Evolutionary conservation across 176 grass and related monocot genomes (phyloP).

Genomic region (Pharus latifolius): DNA sequence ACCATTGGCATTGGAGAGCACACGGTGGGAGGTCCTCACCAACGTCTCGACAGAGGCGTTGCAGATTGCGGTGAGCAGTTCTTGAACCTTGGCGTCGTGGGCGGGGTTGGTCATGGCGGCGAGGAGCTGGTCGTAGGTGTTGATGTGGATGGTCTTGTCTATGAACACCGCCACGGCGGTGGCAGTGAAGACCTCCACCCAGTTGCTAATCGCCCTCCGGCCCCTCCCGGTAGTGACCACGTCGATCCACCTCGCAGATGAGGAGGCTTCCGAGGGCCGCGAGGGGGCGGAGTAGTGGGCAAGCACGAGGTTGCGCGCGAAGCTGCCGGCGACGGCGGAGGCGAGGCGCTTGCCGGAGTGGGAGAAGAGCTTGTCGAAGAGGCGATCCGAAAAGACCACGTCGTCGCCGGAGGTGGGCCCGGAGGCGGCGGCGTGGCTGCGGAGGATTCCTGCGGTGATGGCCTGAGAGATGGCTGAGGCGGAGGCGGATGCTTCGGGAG

Average conservation of each 20-base stretch:
- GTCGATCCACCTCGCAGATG: slow-evolving; percentile 38
- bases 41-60: slow-evolving; percentile 57
- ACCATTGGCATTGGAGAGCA: slow-evolving; percentile 13
- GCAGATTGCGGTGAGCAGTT: slow-evolving; percentile 54
- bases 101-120: slow-evolving; percentile 76
- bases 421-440: slow-evolving; percentile 9
- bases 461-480: slow-evolving; percentile 46
- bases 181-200: slow-evolving; percentile 52
- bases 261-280: not conserved
- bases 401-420: not conserved
- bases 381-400: slow-evolving; percentile 23
- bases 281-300: slow-evolving; percentile 36
- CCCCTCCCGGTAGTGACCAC: slow-evolving; percentile 25
- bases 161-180: slow-evolving; percentile 76
- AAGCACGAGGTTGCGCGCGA: slow-evolving; percentile 49
- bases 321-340: slow-evolving; percentile 50
- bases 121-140: slow-evolving; percentile 80
- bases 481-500: slow-evolving; percentile 37
- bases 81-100: slow-evolving; percentile 48
- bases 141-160: slow-evolving; percentile 91
- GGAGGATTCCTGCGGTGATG: slow-evolving; percentile 39
- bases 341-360: slow-evolving; percentile 42
- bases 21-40: slow-evolving; percentile 57
- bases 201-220: slow-evolving; percentile 36
- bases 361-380: slow-evolving; percentile 57